Conservation (phyloP, 768 basidiomycete genomes). For the Tricholoma sp. region DNA sequence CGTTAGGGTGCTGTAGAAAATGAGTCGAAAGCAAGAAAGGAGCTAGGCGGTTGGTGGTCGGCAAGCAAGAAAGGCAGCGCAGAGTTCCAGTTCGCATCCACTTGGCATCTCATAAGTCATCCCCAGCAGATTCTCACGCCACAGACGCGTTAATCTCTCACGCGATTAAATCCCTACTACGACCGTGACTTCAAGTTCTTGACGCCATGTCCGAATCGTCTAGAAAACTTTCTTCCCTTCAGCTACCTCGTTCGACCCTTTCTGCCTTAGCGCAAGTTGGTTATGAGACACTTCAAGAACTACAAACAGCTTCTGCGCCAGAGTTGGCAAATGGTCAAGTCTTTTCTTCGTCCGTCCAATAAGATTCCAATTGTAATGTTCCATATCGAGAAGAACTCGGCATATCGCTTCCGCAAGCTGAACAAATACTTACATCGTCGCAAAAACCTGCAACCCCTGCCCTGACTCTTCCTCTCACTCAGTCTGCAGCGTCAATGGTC, state of each 20-base stretch:
- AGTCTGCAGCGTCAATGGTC: slow-evolving; percentile 47
- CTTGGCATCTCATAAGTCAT: neutral
- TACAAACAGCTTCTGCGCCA: slow-evolving; percentile 38
- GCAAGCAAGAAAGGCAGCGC: slow-evolving; percentile 9
- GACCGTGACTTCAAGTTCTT: no score
- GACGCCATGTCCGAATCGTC: slow-evolving; percentile 29
- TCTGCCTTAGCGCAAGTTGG: slow-evolving; percentile 46
- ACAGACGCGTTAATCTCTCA: slow-evolving; percentile 13
- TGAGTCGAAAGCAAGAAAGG: slow-evolving; percentile 14
- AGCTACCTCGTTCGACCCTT: slow-evolving; percentile 41
- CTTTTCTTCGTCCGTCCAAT: neutral
- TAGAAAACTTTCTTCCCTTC: slow-evolving; percentile 42
- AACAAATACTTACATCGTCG: slow-evolving; percentile 39
- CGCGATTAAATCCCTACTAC: no score
- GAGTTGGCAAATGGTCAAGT: slow-evolving; percentile 44
- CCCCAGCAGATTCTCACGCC: slow-evolving; percentile 10
- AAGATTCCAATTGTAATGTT: neutral
- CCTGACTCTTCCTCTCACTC: slow-evolving; percentile 37
- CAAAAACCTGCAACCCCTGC: slow-evolving; percentile 24
- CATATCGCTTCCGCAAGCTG: slow-evolving; percentile 40
- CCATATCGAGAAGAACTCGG: slow-evolving; percentile 40
- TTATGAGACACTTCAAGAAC: slow-evolving; percentile 53
- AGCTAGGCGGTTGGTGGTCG: slow-evolving; percentile 11
- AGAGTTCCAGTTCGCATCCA: neutral
- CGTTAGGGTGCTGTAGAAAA: slow-evolving; percentile 8